Percentiles rank a stretch among this genome's conserved stretches.
Evolutionary conservation across 345 rosid species (phyloP).

Genomic region (Arabis hirsuta): DNA sequence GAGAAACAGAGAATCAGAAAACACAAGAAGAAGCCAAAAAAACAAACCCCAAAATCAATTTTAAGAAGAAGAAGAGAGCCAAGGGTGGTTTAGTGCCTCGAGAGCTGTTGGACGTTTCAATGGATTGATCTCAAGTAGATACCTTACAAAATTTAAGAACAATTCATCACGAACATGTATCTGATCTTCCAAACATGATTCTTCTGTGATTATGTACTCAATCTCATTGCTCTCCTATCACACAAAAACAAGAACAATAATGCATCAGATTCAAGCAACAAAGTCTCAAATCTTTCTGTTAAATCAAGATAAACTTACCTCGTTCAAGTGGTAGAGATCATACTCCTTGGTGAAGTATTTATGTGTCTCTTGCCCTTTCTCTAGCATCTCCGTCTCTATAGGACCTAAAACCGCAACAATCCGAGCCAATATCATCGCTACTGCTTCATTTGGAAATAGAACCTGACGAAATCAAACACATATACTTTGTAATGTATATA

Average conservation of each 20-base stretch:
- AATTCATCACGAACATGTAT: constrained; percentile 57
- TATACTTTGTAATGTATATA: too few relatives aligned
- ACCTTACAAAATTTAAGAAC: constrained; percentile 67
- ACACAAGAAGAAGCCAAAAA: constrained; percentile 22
- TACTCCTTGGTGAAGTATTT: constrained; percentile 87
- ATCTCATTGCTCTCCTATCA: constrained; percentile 74
- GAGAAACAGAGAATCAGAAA: constrained; percentile 15
- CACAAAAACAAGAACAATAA: constrained; percentile 14
- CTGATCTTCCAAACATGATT: constrained; percentile 65
- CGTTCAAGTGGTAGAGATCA: constrained; percentile 69
- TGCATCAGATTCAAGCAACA: constrained; percentile 11
- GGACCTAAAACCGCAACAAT: constrained; percentile 80
- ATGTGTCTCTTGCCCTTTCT: constrained; percentile 70
- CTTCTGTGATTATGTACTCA: constrained; percentile 78
- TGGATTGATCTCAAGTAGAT: constrained; percentile 82
- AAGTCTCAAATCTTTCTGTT: background rate
- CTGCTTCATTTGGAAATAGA: constrained; percentile 79
- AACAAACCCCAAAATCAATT: constrained; percentile 7
- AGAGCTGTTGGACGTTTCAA: constrained; percentile 74
- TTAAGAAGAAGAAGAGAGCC: constrained; percentile 62
- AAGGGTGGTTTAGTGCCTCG: constrained; percentile 87
- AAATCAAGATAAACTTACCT: constrained; percentile 52
- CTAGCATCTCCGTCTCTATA: constrained; percentile 78
- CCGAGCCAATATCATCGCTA: constrained; percentile 79
- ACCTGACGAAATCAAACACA: constrained; percentile 54